Evolutionary conservation across 129 eudicot species (phyloP).

Genomic region (Cynara cardunculus): DNA sequence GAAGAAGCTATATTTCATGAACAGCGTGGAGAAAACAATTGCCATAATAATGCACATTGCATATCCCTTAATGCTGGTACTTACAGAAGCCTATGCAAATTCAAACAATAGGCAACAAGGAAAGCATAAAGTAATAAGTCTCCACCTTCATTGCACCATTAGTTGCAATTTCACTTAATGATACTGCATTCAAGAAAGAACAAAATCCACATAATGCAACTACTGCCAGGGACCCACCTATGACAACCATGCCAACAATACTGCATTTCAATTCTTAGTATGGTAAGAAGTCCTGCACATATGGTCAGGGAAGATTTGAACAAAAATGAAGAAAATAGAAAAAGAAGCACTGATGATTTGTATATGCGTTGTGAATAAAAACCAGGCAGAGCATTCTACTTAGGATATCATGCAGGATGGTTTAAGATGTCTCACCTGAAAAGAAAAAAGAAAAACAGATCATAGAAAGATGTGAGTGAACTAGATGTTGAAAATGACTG

Average conservation of each 20-base stretch:
- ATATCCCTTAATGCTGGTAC: background rate
- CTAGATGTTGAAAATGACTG: too few relatives aligned
- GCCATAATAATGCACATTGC: background rate
- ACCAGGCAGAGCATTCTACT: too few relatives aligned
- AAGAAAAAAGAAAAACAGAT: too few relatives aligned
- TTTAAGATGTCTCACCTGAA: too few relatives aligned
- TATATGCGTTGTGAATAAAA: too few relatives aligned
- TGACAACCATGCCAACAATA: constrained; percentile 99
- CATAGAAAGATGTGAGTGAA: too few relatives aligned
- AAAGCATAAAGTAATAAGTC: constrained; percentile 14
- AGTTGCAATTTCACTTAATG: constrained; percentile 96
- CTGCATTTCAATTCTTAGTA: constrained; percentile 40
- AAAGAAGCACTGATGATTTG: too few relatives aligned
- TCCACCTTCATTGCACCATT: constrained; percentile 99
- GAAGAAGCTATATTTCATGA: background rate
- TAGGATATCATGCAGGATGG: too few relatives aligned
- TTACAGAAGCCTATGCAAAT: background rate
- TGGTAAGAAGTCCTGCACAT: constrained; percentile 19
- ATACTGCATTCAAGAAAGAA: constrained; percentile 87
- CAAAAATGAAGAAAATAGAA: background rate
- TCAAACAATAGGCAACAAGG: constrained; percentile 5
- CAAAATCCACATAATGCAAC: constrained; percentile 91
- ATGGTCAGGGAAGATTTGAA: background rate
- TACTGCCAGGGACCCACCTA: constrained; percentile 73
- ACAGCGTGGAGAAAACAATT: background rate